Evolutionary conservation across 768 basidiomycete genomes (phyloP), one percentile per base, ranked within the genome.

Genomic region (Pleurotus giganteus): DNA sequence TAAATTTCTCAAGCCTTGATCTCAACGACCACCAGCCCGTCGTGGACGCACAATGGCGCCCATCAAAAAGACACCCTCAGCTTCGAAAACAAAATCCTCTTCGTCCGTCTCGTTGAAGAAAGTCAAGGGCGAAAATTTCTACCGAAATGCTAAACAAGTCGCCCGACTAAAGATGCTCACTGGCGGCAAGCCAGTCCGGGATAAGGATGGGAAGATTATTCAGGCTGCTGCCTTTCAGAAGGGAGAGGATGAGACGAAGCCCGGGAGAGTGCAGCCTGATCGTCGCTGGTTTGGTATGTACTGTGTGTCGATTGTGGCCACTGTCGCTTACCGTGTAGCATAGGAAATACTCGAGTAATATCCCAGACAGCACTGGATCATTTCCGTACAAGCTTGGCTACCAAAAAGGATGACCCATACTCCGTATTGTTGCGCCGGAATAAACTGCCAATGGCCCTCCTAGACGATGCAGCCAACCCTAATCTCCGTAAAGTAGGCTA

Each of bases 311-410:
- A 26, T 56, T 52, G 27, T 59, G 24, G 17, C 29, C 44, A 49
- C 37, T 21, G 37, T 54, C 54, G 42, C 46, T 23, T 60, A 57
- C 26, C 41, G 15, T 29, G 4, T 60, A 9, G 2, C 50, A 11
- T 42, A 95, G 94, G 96, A 39, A 98, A 98, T 71, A 98, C 97
- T n/a, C 78, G 97, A 66, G 96, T 98, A 31, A 98, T 99, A 66
- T 94, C 93, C 19, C 96, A 99, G 68, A 89, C 85, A 23, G 95
- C 96, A 12, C 75, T 99, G 63, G 94, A 97, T 65, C 97, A 98
- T 70, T 99, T 99, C 75, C 79, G 96, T 49, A 93, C 90, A 12
- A 93, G 91, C 63, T 81, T 99, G 42, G 78, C 83, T 21, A 76
- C 81, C 11, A 92, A 86, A 69, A 92, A 93, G 63, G 81, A 91